phyloP scores from a whole-genome alignment of 75 land plant genomes.

The Cunninghamia lanceolata region DNA sequence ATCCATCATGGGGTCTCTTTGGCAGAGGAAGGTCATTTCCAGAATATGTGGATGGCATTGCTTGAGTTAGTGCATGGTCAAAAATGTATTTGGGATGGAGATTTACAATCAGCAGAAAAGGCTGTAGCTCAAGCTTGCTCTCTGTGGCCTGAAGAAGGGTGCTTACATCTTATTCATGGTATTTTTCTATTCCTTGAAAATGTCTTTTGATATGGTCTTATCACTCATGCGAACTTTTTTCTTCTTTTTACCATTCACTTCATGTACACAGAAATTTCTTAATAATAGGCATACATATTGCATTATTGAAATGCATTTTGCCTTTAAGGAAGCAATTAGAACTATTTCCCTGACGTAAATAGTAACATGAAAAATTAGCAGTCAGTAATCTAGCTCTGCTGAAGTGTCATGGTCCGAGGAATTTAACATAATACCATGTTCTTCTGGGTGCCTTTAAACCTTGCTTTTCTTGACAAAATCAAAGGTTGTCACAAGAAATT shows the following conservation, averaged over 20 bases:
- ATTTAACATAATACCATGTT: background rate
- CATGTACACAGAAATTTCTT: background rate
- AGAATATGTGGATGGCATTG: conserved; percentile 53
- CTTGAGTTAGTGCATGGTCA: conserved; percentile 41
- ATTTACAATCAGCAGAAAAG: conserved; percentile 52
- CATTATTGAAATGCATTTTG: background rate
- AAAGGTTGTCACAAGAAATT: background rate
- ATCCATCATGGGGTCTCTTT: conserved; percentile 27
- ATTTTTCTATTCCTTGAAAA: conserved; percentile 14
- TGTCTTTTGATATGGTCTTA: background rate
- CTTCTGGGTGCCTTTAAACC: background rate
- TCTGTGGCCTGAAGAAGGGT: conserved; percentile 31
- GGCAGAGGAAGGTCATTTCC: conserved; percentile 10
- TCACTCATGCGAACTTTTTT: background rate
- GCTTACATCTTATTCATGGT: conserved; percentile 75
- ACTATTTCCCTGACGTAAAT: background rate
- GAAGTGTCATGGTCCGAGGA: conserved; percentile 2
- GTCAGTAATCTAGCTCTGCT: background rate
- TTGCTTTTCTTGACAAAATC: background rate
- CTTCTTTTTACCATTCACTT: background rate
- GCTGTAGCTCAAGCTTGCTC: conserved; percentile 51
- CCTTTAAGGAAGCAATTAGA: background rate
- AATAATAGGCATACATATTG: background rate
- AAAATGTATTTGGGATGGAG: conserved; percentile 31
- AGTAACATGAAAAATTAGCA: background rate